phyloP scores from a whole-genome alignment of 176 grass and related monocot species.

The Urochloa ruziziensis region DNA sequence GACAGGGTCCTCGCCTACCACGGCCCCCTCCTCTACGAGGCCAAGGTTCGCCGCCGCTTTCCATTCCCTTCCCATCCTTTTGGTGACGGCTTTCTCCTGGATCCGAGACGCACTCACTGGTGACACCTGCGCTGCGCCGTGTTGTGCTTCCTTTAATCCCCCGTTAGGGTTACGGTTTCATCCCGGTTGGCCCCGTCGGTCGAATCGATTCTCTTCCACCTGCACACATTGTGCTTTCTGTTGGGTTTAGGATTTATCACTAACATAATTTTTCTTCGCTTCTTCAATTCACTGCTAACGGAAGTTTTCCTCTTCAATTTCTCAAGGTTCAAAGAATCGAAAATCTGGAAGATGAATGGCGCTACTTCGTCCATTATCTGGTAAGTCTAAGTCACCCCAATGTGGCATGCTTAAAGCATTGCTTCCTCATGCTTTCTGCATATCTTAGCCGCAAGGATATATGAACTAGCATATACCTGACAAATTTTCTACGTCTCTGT shows the following conservation, averaged over 20 bases:
- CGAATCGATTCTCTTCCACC: background rate
- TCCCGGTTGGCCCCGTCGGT: background rate
- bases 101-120: background rate
- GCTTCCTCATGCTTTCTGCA: background rate
- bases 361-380: constrained; percentile 90
- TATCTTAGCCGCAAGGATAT: background rate
- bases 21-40: constrained; percentile 92
- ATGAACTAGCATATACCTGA: background rate
- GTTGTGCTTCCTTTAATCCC: background rate
- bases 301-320: background rate
- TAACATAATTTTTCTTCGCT: background rate
- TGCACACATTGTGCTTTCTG: background rate
- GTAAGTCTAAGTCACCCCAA: constrained; percentile 43
- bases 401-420: constrained; percentile 5
- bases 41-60: constrained; percentile 52
- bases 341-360: constrained; percentile 64
- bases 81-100: background rate
- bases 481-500: background rate
- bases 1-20: constrained; percentile 94
- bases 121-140: background rate
- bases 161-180: constrained; percentile 3
- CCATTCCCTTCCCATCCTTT: background rate
- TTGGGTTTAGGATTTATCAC: constrained; percentile 1
- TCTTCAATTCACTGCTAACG: constrained; percentile 30
- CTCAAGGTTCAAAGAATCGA: constrained; percentile 85